phyloP scores from a whole-genome alignment of 495 filamentous ascomycete genomes.

The Durotheca rogersii region DNA sequence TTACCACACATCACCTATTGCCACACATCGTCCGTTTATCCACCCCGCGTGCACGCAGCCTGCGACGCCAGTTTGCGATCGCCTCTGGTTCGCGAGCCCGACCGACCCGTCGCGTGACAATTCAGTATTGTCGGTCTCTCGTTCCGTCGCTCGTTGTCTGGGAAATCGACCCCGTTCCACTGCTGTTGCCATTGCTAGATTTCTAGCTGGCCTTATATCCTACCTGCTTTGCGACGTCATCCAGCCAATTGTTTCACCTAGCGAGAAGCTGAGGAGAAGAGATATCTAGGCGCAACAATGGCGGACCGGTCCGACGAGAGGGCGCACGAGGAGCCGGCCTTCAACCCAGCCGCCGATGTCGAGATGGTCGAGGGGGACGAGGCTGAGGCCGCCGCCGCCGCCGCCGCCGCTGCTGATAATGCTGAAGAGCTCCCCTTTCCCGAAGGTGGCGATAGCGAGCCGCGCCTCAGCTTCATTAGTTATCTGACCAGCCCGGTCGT shows the following conservation, averaged over 20 bases:
- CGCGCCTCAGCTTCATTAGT: slow-evolving; percentile 50
- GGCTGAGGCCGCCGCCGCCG: slow-evolving; percentile 26
- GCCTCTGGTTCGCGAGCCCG: neutral
- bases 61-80: neutral
- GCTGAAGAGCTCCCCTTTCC: slow-evolving; percentile 43
- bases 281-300: slow-evolving; percentile 25
- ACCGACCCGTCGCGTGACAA: neutral
- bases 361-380: slow-evolving; percentile 51
- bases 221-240: neutral
- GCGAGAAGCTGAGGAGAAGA: neutral
- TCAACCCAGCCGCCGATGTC: slow-evolving; percentile 45
- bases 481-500: slow-evolving; percentile 80
- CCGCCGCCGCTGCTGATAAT: slow-evolving; percentile 21
- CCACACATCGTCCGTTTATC: no score
- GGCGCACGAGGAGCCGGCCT: slow-evolving; percentile 38
- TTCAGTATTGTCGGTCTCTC: neutral
- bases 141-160: neutral
- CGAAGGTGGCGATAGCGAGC: slow-evolving; percentile 44
- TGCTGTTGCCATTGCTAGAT: neutral
- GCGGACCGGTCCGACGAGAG: slow-evolving; percentile 45
- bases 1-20: neutral
- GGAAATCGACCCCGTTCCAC: neutral
- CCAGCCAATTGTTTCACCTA: neutral
- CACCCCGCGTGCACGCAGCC: neutral
- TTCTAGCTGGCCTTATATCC: neutral